Conservation (phyloP, 2,329 filamentous ascomycete genomes). For the Myriosclerotinia scirpicola region DNA sequence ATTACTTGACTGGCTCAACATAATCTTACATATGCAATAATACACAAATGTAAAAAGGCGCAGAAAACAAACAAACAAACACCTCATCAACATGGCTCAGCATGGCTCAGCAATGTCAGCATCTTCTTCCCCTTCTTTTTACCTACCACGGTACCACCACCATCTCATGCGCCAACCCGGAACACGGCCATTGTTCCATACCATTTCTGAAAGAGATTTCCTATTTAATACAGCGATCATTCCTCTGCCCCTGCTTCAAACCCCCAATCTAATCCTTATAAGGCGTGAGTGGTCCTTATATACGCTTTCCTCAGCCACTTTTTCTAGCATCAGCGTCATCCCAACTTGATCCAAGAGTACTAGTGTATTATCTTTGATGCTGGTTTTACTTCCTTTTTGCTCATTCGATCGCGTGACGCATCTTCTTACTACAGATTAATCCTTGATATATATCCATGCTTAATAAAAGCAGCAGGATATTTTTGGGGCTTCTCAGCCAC, state of each 20-base stretch:
- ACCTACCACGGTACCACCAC: neutral
- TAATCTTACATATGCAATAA: neutral
- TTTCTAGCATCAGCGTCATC: neutral
- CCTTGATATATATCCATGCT: neutral
- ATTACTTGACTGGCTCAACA: neutral
- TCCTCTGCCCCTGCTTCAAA: slow-evolving; percentile 6
- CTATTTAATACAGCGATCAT: slow-evolving; percentile 7
- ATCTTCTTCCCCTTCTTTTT: neutral
- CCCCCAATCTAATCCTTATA: slow-evolving; percentile 18
- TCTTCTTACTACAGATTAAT: neutral
- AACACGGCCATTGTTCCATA: slow-evolving; percentile 18
- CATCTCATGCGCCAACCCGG: slow-evolving; percentile 19
- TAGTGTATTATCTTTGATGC: neutral
- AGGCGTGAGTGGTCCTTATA: slow-evolving; percentile 9
- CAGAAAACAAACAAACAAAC: slow-evolving; percentile 2
- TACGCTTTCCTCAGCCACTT: slow-evolving; percentile 3
- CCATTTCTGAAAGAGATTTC: slow-evolving; percentile 8
- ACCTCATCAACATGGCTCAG: slow-evolving; percentile 17
- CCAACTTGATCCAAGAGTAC: neutral
- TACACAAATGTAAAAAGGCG: slow-evolving; percentile 4
- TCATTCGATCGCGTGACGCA: neutral
- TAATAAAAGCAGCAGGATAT: neutral
- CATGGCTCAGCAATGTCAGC: too few relatives aligned
- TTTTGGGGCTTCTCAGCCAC: neutral
- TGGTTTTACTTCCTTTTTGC: neutral